Conservation (phyloP, 805 yeast genomes). For the Saccharomyces cerevisiae region DNA sequence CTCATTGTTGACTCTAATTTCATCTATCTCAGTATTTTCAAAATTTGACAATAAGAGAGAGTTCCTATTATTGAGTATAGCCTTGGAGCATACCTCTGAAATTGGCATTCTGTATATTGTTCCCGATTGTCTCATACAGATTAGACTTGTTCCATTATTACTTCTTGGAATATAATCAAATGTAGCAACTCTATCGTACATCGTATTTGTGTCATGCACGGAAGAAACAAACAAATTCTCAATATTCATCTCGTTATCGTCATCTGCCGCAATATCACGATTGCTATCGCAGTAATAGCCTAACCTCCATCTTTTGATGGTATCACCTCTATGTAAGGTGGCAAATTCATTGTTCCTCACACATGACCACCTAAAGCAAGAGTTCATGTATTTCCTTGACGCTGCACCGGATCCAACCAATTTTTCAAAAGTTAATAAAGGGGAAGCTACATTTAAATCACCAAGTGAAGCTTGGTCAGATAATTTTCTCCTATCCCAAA, state of each 20-base stretch:
- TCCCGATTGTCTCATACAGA: conserved; percentile 89
- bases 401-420: conserved; percentile 49
- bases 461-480: conserved; percentile 21
- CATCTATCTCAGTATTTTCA: conserved; percentile 25
- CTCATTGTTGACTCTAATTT: conserved; percentile 17
- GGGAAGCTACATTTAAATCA: conserved; percentile 38
- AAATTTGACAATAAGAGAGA: conserved; percentile 49
- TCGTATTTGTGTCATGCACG: conserved; percentile 67
- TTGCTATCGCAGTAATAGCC: conserved; percentile 42
- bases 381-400: conserved; percentile 48
- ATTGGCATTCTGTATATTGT: conserved; percentile 75
- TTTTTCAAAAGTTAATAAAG: conserved; percentile 52
- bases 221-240: conserved; percentile 66
- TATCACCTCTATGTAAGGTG: conserved; percentile 69
- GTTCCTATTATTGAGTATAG: conserved; percentile 61
- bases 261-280: not conserved
- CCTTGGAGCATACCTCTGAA: conserved; percentile 52
- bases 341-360: conserved; percentile 64
- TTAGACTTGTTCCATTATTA: conserved; percentile 52
- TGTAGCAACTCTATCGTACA: conserved; percentile 72
- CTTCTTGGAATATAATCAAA: conserved; percentile 70
- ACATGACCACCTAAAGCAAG: conserved; percentile 64
- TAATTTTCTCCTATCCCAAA: conserved; percentile 72
- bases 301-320: conserved; percentile 72
- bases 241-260: conserved; percentile 18